Evolutionary conservation across 179 eudicot species (phyloP).

Genomic region (Beta corolliflora): DNA sequence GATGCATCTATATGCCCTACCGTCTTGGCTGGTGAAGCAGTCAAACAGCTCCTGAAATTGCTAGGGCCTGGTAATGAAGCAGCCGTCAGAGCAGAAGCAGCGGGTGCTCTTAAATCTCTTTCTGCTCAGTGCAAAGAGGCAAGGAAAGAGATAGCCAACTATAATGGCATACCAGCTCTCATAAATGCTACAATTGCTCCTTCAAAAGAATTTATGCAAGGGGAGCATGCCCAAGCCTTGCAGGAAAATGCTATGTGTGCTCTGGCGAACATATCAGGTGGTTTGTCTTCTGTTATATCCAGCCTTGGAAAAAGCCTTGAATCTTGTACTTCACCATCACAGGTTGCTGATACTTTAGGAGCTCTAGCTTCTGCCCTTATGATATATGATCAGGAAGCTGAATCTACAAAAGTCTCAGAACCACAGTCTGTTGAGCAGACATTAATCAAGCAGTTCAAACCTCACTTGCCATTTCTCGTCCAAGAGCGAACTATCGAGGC

Average conservation of each 20-base stretch:
- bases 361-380: conserved; percentile 98
- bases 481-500: conserved; percentile 98
- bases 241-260: conserved; percentile 99
- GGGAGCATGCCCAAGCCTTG: conserved; percentile 90
- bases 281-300: conserved; percentile 87
- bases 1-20: conserved; percentile 80
- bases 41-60: conserved; percentile 85
- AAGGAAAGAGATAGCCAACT: conserved; percentile 72
- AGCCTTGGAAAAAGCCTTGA: conserved; percentile 98
- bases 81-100: conserved; percentile 95
- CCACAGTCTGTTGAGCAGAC: conserved; percentile 78
- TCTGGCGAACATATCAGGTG: conserved; percentile 98
- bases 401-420: conserved; percentile 69
- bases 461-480: conserved; percentile 70
- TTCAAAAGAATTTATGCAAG: conserved; percentile 99
- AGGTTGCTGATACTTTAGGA: conserved; percentile 94
- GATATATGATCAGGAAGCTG: conserved; percentile 89
- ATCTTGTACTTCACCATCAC: conserved; percentile 85
- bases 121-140: conserved; percentile 93
- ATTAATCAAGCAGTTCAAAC: conserved; percentile 77
- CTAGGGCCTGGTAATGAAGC: conserved; percentile 88
- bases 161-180: conserved; percentile 83
- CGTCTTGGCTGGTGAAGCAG: conserved; percentile 72
- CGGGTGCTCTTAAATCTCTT: conserved; percentile 91
- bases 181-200: conserved; percentile 99